phyloP scores from a whole-genome alignment of 208 protist species.

The Trichomonas vaginalis region DNA sequence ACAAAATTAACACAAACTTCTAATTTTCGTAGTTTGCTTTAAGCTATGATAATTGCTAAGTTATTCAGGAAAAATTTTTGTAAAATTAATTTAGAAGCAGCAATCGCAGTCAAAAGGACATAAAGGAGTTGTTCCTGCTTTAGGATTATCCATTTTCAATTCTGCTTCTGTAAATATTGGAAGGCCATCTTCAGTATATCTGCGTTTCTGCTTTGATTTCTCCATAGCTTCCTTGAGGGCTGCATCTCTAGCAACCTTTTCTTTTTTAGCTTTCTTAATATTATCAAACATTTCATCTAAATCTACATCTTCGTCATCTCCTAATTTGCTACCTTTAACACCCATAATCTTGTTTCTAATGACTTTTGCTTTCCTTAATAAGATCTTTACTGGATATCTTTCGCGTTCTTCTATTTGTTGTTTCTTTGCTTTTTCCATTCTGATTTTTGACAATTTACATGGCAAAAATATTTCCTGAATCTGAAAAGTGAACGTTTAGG shows the following conservation, averaged over 20 bases:
- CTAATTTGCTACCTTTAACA: too few relatives aligned
- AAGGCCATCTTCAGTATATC: not conserved
- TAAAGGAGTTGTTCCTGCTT: not conserved
- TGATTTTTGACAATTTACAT: too few relatives aligned
- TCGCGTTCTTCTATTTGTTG: not conserved
- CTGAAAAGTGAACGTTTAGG: not conserved
- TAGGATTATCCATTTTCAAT: not conserved
- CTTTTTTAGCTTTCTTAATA: conserved; percentile 1
- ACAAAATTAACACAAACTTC: too few relatives aligned
- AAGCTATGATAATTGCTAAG: too few relatives aligned
- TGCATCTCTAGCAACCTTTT: not conserved
- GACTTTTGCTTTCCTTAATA: not conserved
- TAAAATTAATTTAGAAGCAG: not conserved
- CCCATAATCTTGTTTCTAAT: not conserved
- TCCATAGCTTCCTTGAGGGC: not conserved
- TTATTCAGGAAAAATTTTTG: too few relatives aligned
- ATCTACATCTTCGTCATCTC: not conserved
- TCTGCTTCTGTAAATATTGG: conserved; percentile 1
- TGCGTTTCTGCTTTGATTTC: not conserved
- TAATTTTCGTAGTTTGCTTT: too few relatives aligned
- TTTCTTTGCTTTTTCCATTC: not conserved
- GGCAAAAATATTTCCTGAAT: too few relatives aligned
- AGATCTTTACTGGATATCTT: not conserved
- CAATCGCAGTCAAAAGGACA: conserved; percentile 18
- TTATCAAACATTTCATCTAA: not conserved